Percentiles rank a stretch among this genome's conserved stretches.
Evolutionary conservation across 805 yeast species (phyloP).

Genomic region (Candida patagonica): DNA sequence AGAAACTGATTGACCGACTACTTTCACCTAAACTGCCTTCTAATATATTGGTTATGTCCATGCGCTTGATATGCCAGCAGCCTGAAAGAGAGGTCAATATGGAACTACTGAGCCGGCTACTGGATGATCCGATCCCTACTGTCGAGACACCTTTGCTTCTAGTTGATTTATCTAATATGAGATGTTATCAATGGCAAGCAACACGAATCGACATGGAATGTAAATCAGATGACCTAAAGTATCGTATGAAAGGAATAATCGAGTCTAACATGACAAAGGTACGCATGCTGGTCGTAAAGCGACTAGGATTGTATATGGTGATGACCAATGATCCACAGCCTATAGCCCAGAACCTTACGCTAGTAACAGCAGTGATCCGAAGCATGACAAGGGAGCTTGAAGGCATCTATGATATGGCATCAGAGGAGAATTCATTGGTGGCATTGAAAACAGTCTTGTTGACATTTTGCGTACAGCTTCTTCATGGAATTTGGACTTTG

Average conservation of each 20-base stretch:
- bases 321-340: neutral
- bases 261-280: neutral
- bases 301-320: neutral
- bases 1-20: neutral
- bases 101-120: neutral
- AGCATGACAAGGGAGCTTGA: neutral
- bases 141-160: neutral
- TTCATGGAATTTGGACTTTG: conserved; percentile 13
- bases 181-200: too few relatives aligned
- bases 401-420: neutral
- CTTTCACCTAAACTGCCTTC: conserved; percentile 4
- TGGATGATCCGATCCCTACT: neutral
- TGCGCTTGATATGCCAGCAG: neutral
- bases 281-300: neutral
- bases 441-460: neutral
- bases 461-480: conserved; percentile 7
- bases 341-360: neutral
- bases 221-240: neutral
- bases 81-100: neutral
- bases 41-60: neutral
- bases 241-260: neutral
- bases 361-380: neutral
- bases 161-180: neutral
- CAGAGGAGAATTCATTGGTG: neutral
- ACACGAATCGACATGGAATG: neutral